Evolutionary conservation across 2,329 filamentous ascomycete species (phyloP).

Genomic region (Calonectria pseudoreteaudii): DNA sequence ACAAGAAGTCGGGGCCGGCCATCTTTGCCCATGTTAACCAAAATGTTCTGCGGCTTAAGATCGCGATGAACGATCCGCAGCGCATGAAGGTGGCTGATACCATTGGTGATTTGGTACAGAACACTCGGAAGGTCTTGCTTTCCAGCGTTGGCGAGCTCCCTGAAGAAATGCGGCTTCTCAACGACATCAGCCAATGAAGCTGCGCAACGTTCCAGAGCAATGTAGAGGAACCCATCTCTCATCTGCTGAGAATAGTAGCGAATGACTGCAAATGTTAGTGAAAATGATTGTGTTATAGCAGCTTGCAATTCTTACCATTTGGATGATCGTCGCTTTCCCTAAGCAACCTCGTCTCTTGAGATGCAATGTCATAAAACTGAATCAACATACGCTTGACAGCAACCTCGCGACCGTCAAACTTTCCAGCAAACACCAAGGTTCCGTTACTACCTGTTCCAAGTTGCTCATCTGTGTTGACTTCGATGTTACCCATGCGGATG

Average conservation of each 20-base stretch:
- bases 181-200: constrained; percentile 94
- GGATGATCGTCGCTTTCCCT: constrained; percentile 95
- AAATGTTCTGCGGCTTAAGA: constrained; percentile 96
- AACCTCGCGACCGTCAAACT: constrained; percentile 91
- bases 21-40: constrained; percentile 80
- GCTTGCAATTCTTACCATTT: constrained; percentile 66
- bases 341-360: constrained; percentile 90
- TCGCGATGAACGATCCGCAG: constrained; percentile 97
- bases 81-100: constrained; percentile 88
- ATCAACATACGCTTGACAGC: constrained; percentile 97
- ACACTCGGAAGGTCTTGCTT: constrained; percentile 82
- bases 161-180: constrained; percentile 76
- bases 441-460: constrained; percentile 90
- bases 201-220: constrained; percentile 92
- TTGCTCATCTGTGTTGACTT: constrained; percentile 72
- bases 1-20: constrained; percentile 87
- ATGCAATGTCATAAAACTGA: constrained; percentile 95
- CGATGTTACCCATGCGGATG: constrained; percentile 72
- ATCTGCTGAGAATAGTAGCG: constrained; percentile 95
- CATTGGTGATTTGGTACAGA: constrained; percentile 89
- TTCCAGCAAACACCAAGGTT: constrained; percentile 96
- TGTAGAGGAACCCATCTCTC: constrained; percentile 92
- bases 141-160: constrained; percentile 77
- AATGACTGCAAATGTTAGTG: constrained; percentile 72
- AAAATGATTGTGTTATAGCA: too few relatives aligned